Evolutionary conservation across 2,329 filamentous ascomycete species (phyloP).

Genomic region (Acrodontium crateriforme): DNA sequence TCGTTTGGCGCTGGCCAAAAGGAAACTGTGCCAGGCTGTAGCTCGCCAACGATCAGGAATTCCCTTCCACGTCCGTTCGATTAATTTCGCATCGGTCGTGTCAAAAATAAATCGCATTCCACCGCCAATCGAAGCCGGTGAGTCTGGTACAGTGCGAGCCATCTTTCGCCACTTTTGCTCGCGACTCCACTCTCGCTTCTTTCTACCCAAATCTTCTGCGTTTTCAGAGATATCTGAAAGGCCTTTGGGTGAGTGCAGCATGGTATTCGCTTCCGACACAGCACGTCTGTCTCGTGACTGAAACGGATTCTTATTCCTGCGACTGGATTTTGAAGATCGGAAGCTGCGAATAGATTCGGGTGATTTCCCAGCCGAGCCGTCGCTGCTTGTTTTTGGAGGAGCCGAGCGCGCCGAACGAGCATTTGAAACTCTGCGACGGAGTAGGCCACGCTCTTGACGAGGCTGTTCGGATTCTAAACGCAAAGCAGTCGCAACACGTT

Average conservation of each 20-base stretch:
- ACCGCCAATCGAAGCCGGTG: conserved; percentile 33
- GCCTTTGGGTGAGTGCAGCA: conserved; percentile 47
- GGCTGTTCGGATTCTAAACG: conserved; percentile 43
- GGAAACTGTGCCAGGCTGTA: conserved; percentile 88
- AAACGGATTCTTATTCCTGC: conserved; percentile 27
- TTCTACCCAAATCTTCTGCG: conserved; percentile 35
- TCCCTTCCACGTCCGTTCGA: conserved; percentile 92
- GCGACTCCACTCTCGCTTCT: conserved; percentile 45
- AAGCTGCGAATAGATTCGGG: conserved; percentile 25
- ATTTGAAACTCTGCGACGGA: conserved; percentile 37
- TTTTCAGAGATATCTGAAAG: conserved; percentile 32
- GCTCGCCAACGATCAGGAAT: conserved; percentile 92
- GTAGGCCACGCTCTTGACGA: conserved; percentile 37
- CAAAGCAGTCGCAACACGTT: conserved; percentile 46
- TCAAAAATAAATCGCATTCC: conserved; percentile 69
- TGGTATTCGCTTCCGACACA: conserved; percentile 48
- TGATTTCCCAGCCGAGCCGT: conserved; percentile 19
- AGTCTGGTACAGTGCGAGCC: conserved; percentile 31
- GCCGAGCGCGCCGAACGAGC: conserved; percentile 28
- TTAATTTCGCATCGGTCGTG: conserved; percentile 59
- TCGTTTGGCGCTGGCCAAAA: conserved; percentile 60
- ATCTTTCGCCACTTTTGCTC: conserved; percentile 57
- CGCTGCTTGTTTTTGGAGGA: conserved; percentile 12
- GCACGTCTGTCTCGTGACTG: conserved; percentile 39
- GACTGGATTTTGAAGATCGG: conserved; percentile 23